Conservation (phyloP, 106 monocot species). For the Apostasia shenzhenica region DNA sequence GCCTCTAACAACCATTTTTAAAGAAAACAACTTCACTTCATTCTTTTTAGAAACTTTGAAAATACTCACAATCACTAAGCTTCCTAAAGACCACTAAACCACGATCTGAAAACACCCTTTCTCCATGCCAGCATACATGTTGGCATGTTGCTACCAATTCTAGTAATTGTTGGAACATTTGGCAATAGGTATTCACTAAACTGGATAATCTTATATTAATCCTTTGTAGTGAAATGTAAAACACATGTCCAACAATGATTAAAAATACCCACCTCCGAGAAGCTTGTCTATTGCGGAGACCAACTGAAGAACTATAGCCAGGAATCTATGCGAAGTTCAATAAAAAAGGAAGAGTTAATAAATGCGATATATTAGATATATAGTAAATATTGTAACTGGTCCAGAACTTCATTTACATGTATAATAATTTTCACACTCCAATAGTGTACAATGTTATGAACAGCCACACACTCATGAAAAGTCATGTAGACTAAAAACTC, state of each 20-base stretch:
- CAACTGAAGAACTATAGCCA: slow-evolving; percentile 27
- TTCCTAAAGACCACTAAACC: background rate
- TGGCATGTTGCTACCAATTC: no score
- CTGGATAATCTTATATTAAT: background rate
- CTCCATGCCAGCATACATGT: no score
- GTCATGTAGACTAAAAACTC: background rate
- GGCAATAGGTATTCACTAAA: background rate
- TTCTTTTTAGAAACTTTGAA: background rate
- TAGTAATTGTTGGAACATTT: background rate
- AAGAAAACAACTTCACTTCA: background rate
- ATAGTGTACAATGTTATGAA: no score
- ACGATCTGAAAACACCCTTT: no score
- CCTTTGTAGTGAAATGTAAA: background rate
- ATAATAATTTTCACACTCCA: no score
- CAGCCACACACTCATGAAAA: no score
- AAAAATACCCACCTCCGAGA: slow-evolving; percentile 33
- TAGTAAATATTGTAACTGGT: background rate
- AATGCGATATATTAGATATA: background rate
- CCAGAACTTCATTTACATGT: no score
- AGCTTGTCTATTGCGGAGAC: slow-evolving; percentile 33
- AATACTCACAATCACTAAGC: background rate
- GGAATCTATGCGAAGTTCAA: slow-evolving; percentile 25
- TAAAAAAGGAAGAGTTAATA: background rate
- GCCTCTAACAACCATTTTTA: background rate
- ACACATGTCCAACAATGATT: background rate